These are phyloP conservation scores for Metarhizium humberi DNA, from an alignment of 2,329 filamentous ascomycete genomes.

Conservation along the genomic window DNA sequence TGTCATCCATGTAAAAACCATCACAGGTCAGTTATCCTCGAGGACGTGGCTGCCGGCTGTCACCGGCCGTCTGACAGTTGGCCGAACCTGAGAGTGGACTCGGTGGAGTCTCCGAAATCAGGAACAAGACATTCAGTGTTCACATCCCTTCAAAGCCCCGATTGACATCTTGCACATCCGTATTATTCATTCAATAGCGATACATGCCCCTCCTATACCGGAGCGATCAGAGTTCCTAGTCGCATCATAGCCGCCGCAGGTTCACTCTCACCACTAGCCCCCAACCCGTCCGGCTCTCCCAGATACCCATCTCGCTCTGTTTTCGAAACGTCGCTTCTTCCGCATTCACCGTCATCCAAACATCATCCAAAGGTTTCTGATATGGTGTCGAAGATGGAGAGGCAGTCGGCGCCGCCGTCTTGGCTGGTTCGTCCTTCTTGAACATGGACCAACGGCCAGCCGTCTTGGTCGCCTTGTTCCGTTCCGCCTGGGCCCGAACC, in stretches of 20 bases:
- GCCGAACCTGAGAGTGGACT: background rate
- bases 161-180: no score
- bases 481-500: conserved; percentile 20
- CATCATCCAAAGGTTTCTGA: conserved; percentile 11
- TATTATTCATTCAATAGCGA: no score
- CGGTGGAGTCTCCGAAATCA: no score
- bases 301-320: conserved; percentile 42
- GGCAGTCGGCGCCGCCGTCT: background rate
- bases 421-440: conserved; percentile 12
- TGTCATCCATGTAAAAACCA: no score
- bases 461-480: conserved; percentile 19
- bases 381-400: background rate
- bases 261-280: conserved; percentile 31
- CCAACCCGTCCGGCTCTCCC: conserved; percentile 41
- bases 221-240: background rate
- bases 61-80: background rate
- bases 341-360: conserved; percentile 31
- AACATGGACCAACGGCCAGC: conserved; percentile 22
- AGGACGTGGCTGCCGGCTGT: background rate
- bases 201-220: no score
- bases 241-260: background rate
- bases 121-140: no score
- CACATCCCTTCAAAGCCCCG: no score
- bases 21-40: no score
- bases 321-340: conserved; percentile 41